Evolutionary conservation across 495 filamentous ascomycete genomes (phyloP).

Genomic region (Letharia lupina): DNA sequence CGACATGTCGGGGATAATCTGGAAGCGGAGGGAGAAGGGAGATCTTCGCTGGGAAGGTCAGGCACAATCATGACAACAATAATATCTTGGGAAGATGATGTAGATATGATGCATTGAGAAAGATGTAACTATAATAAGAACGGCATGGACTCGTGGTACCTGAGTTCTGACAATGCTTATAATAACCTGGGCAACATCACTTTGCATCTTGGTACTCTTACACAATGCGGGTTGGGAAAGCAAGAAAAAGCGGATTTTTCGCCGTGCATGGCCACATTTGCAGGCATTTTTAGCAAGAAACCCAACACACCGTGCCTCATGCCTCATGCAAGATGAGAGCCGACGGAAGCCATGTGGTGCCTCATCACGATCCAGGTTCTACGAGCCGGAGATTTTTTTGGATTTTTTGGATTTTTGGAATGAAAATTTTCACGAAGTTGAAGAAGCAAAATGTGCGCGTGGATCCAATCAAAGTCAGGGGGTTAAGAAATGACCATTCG

Average conservation of each 20-base stretch:
- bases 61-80: neutral
- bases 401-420: neutral
- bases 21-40: neutral
- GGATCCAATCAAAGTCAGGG: neutral
- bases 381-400: neutral
- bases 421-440: neutral
- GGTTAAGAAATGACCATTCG: neutral
- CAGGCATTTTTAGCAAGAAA: neutral
- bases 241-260: neutral
- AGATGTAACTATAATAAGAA: neutral
- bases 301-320: neutral
- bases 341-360: neutral
- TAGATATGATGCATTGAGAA: neutral
- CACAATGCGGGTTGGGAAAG: neutral
- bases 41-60: neutral
- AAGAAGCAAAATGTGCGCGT: neutral
- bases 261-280: neutral
- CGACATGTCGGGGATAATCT: conserved; percentile 16
- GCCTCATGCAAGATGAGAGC: neutral
- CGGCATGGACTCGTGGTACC: neutral
- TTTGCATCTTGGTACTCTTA: neutral
- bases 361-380: neutral
- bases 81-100: neutral
- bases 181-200: neutral
- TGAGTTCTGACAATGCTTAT: neutral